phyloP scores from a whole-genome alignment of 139 green algal genomes.

The Micractinium conductrix region DNA sequence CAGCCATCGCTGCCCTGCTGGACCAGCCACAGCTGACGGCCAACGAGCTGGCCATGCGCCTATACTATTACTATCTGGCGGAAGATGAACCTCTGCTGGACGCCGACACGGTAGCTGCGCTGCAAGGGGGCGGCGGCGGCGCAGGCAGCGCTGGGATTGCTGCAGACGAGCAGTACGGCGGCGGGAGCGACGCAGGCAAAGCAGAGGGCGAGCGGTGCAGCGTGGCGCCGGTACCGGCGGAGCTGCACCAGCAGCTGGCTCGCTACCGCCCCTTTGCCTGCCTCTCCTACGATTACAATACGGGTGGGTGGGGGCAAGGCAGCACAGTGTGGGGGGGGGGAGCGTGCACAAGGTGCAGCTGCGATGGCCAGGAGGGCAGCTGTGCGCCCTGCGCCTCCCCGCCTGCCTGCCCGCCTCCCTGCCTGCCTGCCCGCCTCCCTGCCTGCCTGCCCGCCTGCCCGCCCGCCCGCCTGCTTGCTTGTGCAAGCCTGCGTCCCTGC shows the following conservation, averaged over 20 bases:
- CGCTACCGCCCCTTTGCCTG: not conserved
- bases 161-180: not conserved
- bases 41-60: constrained; percentile 29
- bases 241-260: not conserved
- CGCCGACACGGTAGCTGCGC: not conserved
- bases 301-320: not conserved
- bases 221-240: not conserved
- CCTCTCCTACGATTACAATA: constrained; percentile 34
- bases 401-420: not conserved
- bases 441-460: too few species aligned
- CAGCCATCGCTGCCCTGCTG: constrained; percentile 14
- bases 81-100: not conserved
- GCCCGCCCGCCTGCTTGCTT: too few species aligned
- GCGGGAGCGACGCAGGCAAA: not conserved
- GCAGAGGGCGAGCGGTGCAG: too few species aligned
- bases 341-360: not conserved
- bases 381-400: not conserved
- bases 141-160: too few species aligned
- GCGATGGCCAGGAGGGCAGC: not conserved
- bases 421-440: too few species aligned
- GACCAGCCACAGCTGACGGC: not conserved
- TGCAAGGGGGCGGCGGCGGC: not conserved
- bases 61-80: constrained; percentile 31
- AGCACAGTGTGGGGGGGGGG: not conserved
- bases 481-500: too few species aligned